phyloP scores from a whole-genome alignment of 2,329 filamentous ascomycete species.

The Aspergillus sp. region DNA sequence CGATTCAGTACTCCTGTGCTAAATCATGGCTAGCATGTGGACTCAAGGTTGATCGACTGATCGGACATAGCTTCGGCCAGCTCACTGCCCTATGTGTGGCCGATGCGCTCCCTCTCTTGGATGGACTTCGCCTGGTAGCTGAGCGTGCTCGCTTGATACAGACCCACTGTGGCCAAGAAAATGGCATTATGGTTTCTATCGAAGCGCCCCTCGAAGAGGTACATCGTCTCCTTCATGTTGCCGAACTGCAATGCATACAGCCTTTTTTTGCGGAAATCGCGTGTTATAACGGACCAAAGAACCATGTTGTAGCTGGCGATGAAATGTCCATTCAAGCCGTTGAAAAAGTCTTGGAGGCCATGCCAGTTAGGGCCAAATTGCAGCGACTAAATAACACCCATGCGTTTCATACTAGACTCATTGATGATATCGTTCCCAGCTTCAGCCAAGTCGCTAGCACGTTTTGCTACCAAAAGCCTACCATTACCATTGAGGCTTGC shows the following conservation, averaged over 20 bases:
- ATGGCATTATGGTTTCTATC: constrained; percentile 29
- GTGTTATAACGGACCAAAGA: constrained; percentile 18
- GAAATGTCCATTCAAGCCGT: constrained; percentile 6
- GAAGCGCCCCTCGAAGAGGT: constrained; percentile 20
- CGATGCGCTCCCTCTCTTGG: constrained; percentile 22
- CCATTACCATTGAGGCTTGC: constrained; percentile 22
- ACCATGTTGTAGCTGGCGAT: constrained; percentile 16
- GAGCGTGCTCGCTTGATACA: constrained; percentile 27
- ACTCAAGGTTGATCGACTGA: constrained; percentile 23
- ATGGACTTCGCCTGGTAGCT: constrained; percentile 25
- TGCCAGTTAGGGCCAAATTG: neutral
- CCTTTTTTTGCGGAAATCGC: constrained; percentile 15
- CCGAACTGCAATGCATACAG: neutral
- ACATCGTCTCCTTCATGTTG: neutral
- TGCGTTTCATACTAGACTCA: constrained; percentile 44
- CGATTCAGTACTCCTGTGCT: constrained; percentile 34
- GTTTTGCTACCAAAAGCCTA: constrained; percentile 25
- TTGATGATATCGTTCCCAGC: constrained; percentile 28
- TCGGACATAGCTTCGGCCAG: constrained; percentile 37
- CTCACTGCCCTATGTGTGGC: constrained; percentile 30
- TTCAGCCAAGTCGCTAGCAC: constrained; percentile 21
- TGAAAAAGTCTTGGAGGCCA: constrained; percentile 8
- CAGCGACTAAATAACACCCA: constrained; percentile 44
- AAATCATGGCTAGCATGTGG: constrained; percentile 35
- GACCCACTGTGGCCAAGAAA: constrained; percentile 26